A percentile compares a stretch with the other conserved stretches of the same genome.
These are phyloP conservation scores for Aspergillus fructus DNA, from an alignment of 2,329 filamentous ascomycete species.

Conservation along the genomic window DNA sequence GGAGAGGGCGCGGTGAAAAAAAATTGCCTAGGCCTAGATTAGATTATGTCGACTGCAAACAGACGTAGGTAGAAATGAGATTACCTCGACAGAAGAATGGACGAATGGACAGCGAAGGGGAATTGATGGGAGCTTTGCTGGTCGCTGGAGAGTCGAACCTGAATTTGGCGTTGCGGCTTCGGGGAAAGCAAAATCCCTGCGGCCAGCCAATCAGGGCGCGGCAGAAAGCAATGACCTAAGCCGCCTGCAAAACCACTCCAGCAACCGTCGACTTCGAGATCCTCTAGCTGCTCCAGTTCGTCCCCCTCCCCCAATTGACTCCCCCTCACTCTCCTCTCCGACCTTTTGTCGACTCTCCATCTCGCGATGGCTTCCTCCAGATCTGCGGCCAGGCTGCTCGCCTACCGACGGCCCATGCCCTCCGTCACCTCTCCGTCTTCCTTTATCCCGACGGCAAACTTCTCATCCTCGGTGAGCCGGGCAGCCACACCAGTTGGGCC, in stretches of 20 bases:
- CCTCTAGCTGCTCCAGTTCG: slow-evolving; percentile 14
- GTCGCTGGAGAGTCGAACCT: slow-evolving; percentile 19
- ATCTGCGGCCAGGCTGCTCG: slow-evolving; percentile 45
- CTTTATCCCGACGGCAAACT: slow-evolving; percentile 54
- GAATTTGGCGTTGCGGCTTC: slow-evolving; percentile 29
- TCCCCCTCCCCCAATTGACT: slow-evolving; percentile 20
- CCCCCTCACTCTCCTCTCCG: slow-evolving; percentile 15
- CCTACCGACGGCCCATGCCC: slow-evolving; percentile 39
- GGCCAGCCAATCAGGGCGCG: slow-evolving; percentile 38
- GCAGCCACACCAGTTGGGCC: slow-evolving; percentile 70
- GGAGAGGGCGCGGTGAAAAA: slow-evolving; percentile 9
- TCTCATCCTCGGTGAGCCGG: slow-evolving; percentile 63
- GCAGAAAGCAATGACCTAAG: slow-evolving; percentile 44
- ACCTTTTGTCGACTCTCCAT: slow-evolving; percentile 14
- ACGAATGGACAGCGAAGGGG: slow-evolving; percentile 17
- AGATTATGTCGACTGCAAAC: neutral
- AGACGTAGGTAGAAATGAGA: slow-evolving; percentile 14
- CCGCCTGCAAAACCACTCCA: slow-evolving; percentile 28
- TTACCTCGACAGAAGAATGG: slow-evolving; percentile 13
- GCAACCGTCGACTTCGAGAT: slow-evolving; percentile 22
- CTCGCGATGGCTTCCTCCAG: slow-evolving; percentile 46
- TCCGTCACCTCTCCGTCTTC: slow-evolving; percentile 31
- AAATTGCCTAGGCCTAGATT: neutral
- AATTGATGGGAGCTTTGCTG: slow-evolving; percentile 17
- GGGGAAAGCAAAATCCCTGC: slow-evolving; percentile 35